phyloP scores from a whole-genome alignment of 2,329 filamentous ascomycete species.

The Botrytis elliptica region DNA sequence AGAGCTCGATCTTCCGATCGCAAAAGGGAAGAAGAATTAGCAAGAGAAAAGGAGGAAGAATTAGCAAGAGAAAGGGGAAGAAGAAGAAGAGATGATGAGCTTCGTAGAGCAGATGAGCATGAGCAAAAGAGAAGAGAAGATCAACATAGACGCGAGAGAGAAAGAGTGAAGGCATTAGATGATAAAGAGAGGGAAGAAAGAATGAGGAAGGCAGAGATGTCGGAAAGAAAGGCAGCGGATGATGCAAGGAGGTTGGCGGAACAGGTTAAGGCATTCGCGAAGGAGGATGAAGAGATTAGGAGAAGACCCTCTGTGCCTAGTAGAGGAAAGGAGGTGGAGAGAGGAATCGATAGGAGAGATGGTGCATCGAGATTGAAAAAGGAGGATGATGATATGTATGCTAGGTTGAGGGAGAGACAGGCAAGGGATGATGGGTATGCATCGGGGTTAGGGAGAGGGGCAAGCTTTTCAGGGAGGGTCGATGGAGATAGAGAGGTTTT shows the following conservation, averaged over 20 bases:
- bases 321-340: slow-evolving; percentile 14
- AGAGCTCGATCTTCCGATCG: neutral
- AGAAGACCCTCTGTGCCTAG: slow-evolving; percentile 34
- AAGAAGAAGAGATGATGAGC: neutral
- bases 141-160: slow-evolving; percentile 6
- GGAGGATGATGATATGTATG: slow-evolving; percentile 7
- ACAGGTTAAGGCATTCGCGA: slow-evolving; percentile 26
- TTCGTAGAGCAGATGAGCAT: neutral
- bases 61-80: neutral
- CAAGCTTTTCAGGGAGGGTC: neutral
- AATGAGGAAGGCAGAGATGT: slow-evolving; percentile 19
- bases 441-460: neutral
- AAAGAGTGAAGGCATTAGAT: neutral
- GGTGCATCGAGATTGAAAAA: neutral
- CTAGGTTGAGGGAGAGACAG: slow-evolving; percentile 3
- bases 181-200: slow-evolving; percentile 3
- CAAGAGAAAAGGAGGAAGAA: neutral
- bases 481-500: slow-evolving; percentile 6
- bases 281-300: slow-evolving; percentile 37
- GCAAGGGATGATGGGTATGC: neutral
- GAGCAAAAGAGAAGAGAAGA: neutral
- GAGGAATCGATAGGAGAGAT: slow-evolving; percentile 16
- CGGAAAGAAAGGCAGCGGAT: slow-evolving; percentile 21
- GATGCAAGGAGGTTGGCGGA: slow-evolving; percentile 23
- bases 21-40: neutral